Percentiles rank a stretch among this genome's conserved stretches.
phyloP scores from a whole-genome alignment of 2,329 filamentous ascomycete species.

The Claviceps citrina region DNA sequence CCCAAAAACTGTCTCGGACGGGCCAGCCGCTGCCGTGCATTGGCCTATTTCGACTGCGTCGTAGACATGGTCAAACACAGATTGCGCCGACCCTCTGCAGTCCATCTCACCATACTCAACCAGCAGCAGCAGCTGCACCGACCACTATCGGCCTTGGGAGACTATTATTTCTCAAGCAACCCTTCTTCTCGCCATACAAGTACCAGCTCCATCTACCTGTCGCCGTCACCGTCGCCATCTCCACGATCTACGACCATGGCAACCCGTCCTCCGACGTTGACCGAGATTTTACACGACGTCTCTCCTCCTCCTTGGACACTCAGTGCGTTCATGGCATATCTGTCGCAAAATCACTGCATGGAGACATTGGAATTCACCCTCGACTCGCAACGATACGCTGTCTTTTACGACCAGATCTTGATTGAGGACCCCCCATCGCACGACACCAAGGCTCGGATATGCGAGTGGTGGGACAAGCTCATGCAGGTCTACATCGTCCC shows the following conservation, averaged over 20 bases:
- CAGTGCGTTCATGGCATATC: conserved; percentile 85
- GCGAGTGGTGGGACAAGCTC: conserved; percentile 72
- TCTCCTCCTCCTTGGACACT: conserved; percentile 82
- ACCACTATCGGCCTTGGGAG: conserved; percentile 30
- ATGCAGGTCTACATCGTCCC: conserved; percentile 82
- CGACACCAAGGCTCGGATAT: conserved; percentile 48
- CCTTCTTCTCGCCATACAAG: conserved; percentile 34
- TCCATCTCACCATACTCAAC: conserved; percentile 24
- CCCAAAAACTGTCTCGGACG: too few species aligned
- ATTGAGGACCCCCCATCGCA: conserved; percentile 22
- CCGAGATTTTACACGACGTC: conserved; percentile 75
- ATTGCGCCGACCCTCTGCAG: conserved; percentile 29
- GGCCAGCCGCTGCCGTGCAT: not conserved
- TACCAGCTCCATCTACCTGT: conserved; percentile 31
- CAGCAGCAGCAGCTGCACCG: conserved; percentile 28
- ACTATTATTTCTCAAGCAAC: conserved; percentile 26
- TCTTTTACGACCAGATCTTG: conserved; percentile 34
- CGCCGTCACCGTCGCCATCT: conserved; percentile 21
- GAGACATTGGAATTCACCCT: conserved; percentile 95
- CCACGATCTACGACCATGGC: conserved; percentile 19
- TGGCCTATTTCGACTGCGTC: not conserved
- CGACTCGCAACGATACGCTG: conserved; percentile 73
- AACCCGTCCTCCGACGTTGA: conserved; percentile 47
- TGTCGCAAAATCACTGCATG: conserved; percentile 92
- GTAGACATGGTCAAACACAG: conserved; percentile 21